Evolutionary conservation across 1,139 yeast species (phyloP).

Genomic region (Nakaseomyces uthaithaninus): DNA sequence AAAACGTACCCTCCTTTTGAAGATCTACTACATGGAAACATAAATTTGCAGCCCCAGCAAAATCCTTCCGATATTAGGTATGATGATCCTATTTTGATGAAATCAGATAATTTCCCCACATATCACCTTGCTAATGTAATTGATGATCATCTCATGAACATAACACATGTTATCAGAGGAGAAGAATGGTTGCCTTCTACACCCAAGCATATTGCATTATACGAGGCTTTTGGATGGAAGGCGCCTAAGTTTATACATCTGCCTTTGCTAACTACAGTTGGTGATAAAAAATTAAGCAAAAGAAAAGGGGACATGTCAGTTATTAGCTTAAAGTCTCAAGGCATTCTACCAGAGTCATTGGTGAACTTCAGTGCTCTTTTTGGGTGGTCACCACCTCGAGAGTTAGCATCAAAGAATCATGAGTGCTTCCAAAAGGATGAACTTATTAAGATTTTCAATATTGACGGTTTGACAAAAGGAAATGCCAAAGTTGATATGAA

Average conservation of each 20-base stretch:
- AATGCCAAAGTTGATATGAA: conserved; percentile 83
- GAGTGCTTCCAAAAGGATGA: conserved; percentile 56
- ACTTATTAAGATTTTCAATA: conserved; percentile 39
- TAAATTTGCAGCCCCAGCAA: conserved; percentile 72
- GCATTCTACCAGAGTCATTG: conserved; percentile 78
- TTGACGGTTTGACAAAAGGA: conserved; percentile 77
- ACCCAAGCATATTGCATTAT: conserved; percentile 85
- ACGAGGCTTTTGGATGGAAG: conserved; percentile 78
- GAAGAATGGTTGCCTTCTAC: conserved; percentile 98
- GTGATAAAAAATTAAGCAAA: conserved; percentile 78
- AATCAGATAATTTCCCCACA: conserved; percentile 90
- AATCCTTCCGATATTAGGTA: conserved; percentile 63
- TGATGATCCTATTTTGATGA: conserved; percentile 83
- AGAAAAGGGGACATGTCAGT: conserved; percentile 78
- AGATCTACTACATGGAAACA: conserved; percentile 69
- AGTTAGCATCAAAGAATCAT: conserved; percentile 42
- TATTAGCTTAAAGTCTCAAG: conserved; percentile 47
- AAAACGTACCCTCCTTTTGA: conserved; percentile 52
- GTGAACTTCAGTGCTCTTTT: conserved; percentile 80
- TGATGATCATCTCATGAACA: conserved; percentile 87
- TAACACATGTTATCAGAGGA: conserved; percentile 92
- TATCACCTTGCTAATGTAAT: conserved; percentile 94
- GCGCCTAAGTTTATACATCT: conserved; percentile 82
- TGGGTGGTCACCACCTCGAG: conserved; percentile 86
- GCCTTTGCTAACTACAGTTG: conserved; percentile 68